These are phyloP conservation scores for Arabidopsis suecica DNA, from an alignment of 345 rosid genomes.

Conservation along the genomic window DNA sequence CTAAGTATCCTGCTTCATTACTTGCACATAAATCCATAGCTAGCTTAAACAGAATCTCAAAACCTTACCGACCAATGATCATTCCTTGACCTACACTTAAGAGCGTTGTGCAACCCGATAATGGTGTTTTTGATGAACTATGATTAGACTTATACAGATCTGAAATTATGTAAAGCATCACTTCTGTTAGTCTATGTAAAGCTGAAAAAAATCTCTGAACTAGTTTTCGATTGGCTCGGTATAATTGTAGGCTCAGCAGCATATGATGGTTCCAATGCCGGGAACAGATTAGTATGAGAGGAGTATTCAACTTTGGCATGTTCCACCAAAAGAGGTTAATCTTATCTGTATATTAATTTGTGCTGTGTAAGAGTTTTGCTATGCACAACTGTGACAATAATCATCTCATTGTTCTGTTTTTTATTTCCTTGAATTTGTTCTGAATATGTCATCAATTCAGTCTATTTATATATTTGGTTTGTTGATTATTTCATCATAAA, in stretches of 20 bases:
- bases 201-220: neutral
- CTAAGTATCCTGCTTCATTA: slow-evolving; percentile 2
- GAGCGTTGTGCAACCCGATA: neutral
- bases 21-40: neutral
- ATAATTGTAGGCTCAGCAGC: slow-evolving; percentile 64
- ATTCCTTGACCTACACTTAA: neutral
- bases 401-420: slow-evolving; percentile 7
- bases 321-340: neutral
- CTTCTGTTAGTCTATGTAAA: too few species aligned
- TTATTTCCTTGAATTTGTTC: slow-evolving; percentile 17
- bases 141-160: slow-evolving; percentile 8
- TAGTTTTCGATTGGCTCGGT: neutral
- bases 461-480: slow-evolving; percentile 22
- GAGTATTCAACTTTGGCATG: slow-evolving; percentile 17
- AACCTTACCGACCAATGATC: slow-evolving; percentile 1
- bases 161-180: slow-evolving; percentile 6
- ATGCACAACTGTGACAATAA: slow-evolving; percentile 32
- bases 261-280: slow-evolving; percentile 72
- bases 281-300: slow-evolving; percentile 51
- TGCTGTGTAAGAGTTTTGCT: slow-evolving; percentile 25
- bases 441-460: neutral
- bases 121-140: neutral
- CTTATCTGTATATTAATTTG: slow-evolving; percentile 38
- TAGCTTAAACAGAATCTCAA: slow-evolving; percentile 8
- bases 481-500: slow-evolving; percentile 4